A percentile compares a stretch with the other conserved stretches of the same genome.
Conservation (phyloP, 1,284 basidiomycete species). For the Porphyrellus sp. region DNA sequence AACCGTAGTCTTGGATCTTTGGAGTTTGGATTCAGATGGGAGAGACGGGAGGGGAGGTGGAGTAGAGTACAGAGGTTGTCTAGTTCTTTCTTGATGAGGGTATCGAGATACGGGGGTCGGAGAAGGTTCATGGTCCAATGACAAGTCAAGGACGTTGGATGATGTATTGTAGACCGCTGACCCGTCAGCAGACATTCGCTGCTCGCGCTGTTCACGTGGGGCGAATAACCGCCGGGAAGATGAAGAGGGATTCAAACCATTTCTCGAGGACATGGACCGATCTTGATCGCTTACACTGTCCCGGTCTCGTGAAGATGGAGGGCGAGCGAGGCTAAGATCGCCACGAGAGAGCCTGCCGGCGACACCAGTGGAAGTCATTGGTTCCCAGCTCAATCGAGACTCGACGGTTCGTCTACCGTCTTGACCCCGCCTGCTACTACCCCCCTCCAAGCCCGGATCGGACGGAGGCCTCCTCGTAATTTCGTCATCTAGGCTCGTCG, state of each 20-base stretch:
- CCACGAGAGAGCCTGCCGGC: slow-evolving; percentile 29
- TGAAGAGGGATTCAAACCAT: slow-evolving; percentile 22
- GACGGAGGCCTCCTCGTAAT: slow-evolving; percentile 34
- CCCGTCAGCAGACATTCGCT: slow-evolving; percentile 24
- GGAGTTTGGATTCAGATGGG: slow-evolving; percentile 52
- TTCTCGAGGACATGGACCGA: slow-evolving; percentile 33
- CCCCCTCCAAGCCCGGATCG: slow-evolving; percentile 37
- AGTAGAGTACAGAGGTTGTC: slow-evolving; percentile 45
- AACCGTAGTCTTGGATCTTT: slow-evolving; percentile 28
- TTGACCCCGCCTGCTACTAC: slow-evolving; percentile 43
- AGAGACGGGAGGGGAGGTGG: slow-evolving; percentile 58
- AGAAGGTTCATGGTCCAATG: slow-evolving; percentile 60
- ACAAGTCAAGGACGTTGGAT: slow-evolving; percentile 37
- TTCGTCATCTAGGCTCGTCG: slow-evolving; percentile 50
- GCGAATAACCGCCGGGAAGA: slow-evolving; percentile 50
- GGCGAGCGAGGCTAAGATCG: slow-evolving; percentile 34
- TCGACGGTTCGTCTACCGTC: slow-evolving; percentile 54
- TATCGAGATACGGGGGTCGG: slow-evolving; percentile 57
- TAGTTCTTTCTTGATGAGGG: slow-evolving; percentile 36
- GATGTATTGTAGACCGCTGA: slow-evolving; percentile 30
- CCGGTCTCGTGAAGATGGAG: slow-evolving; percentile 29
- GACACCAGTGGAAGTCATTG: slow-evolving; percentile 21
- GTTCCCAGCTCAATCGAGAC: slow-evolving; percentile 59
- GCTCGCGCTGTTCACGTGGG: slow-evolving; percentile 50
- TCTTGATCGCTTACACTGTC: slow-evolving; percentile 34